These are phyloP conservation scores for Lobosporangium transversale DNA, from an alignment of 192 early-diverging fungal species.

Conservation along the genomic window DNA sequence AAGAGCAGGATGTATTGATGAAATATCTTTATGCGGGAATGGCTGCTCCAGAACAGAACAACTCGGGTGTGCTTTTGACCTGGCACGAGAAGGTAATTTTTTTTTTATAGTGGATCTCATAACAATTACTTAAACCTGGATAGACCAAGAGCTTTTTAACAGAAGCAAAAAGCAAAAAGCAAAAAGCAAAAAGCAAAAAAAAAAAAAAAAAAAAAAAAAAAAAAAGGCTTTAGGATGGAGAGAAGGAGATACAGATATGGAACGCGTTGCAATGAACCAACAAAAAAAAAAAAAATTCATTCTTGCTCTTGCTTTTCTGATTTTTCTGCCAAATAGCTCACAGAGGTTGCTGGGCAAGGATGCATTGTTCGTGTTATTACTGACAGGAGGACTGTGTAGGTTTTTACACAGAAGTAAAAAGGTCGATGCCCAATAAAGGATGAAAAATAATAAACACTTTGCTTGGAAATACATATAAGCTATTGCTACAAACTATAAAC, in stretches of 20 bases:
- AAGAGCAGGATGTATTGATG: constrained; percentile 83
- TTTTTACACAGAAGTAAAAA: background rate
- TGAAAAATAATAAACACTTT: background rate
- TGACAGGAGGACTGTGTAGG: constrained; percentile 80
- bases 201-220: background rate
- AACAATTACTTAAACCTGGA: background rate
- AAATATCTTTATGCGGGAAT: constrained; percentile 95
- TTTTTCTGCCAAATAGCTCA: constrained; percentile 60
- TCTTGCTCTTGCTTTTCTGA: background rate
- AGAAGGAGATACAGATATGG: too few species aligned
- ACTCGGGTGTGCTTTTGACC: constrained; percentile 82
- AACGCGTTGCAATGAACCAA: too few species aligned
- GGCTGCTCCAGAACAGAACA: constrained; percentile 83
- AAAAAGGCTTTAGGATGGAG: background rate
- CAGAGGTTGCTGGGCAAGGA: constrained; percentile 88
- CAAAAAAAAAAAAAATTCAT: too few species aligned
- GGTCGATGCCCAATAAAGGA: background rate
- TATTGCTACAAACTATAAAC: too few species aligned
- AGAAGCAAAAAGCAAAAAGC: too few species aligned
- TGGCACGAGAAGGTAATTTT: constrained; percentile 94
- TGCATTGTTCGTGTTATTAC: constrained; percentile 93
- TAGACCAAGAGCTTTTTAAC: background rate
- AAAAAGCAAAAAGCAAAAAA: too few species aligned
- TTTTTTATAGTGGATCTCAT: background rate
- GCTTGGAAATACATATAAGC: too few species aligned